Evolutionary conservation across 768 basidiomycete genomes (phyloP).

Genomic region (Mycena olivaceomarginata): DNA sequence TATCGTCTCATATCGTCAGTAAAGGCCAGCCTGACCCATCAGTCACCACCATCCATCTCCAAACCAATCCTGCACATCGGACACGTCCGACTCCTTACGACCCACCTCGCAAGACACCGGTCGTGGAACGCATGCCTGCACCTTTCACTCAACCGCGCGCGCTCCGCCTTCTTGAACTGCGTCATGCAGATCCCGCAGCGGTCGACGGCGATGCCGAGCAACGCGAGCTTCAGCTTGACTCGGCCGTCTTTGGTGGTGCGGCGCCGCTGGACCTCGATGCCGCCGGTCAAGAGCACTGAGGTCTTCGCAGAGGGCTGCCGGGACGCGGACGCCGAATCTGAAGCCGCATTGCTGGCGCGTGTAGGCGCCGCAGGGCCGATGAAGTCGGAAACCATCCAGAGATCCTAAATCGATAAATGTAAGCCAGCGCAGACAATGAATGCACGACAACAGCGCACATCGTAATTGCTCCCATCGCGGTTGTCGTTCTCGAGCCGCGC

Average conservation of each 20-base stretch:
- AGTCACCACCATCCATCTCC: slow-evolving; percentile 13
- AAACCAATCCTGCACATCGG: slow-evolving; percentile 45
- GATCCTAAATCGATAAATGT: slow-evolving; percentile 58
- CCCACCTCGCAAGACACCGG: slow-evolving; percentile 45
- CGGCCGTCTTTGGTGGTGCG: slow-evolving; percentile 79
- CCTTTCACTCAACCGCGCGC: slow-evolving; percentile 70
- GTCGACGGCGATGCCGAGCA: slow-evolving; percentile 79
- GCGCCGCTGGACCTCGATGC: slow-evolving; percentile 74
- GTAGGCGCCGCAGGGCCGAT: slow-evolving; percentile 71
- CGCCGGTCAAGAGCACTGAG: slow-evolving; percentile 51
- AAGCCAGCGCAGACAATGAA: neutral
- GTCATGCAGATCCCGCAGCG: slow-evolving; percentile 85
- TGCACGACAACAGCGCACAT: slow-evolving; percentile 62
- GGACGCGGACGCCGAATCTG: neutral
- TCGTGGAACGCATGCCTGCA: slow-evolving; percentile 74
- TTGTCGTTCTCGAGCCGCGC: slow-evolving; percentile 70
- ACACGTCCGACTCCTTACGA: slow-evolving; percentile 44
- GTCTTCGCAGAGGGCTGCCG: slow-evolving; percentile 32
- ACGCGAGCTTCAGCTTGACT: slow-evolving; percentile 80
- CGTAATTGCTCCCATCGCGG: slow-evolving; percentile 74
- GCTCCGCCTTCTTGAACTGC: slow-evolving; percentile 78
- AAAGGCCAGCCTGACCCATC: neutral
- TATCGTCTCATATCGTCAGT: neutral
- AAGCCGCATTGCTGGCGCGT: slow-evolving; percentile 27
- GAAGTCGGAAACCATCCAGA: slow-evolving; percentile 76